Base-by-base conservation (phyloP, 148 eudicot genomes). In the Silene conica region DNA sequence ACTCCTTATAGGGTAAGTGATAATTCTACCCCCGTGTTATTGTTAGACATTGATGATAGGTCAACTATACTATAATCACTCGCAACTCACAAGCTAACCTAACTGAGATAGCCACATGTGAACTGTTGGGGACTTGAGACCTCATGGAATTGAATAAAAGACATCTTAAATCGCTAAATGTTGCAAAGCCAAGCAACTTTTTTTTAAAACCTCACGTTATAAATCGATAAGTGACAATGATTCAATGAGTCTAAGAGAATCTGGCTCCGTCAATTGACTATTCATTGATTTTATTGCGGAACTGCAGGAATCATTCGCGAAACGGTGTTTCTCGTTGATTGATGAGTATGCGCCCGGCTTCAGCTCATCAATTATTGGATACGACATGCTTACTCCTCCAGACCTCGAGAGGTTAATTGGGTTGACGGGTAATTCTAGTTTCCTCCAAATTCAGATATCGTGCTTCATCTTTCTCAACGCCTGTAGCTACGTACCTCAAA, bases 321-420 rank as follows among this genome's bases (percentile, higher is more conserved):
- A 92, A 25, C 81, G 92, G 74, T 95, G 99, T 72, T 92, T 95
- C 74, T 69, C 85, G 68, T 80, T 92, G 84, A 90, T 95, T 70
- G 96, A 96, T 31, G 99, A 96, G 71, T 87, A 96, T 71, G 96
- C 96, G 69, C 97, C 97, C 9, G 97, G 97, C 73, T 96, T 96
- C 88, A 89, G 85, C 63, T 96, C 99, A 65, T 96, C 99, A 54
- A 72, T 96, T 66, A 77, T 96, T 80, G 95, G 89, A 75, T 96
- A 96, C 67, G 99, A 96, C 80, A 96, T 96, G 99, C 87, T 96
- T 82, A 85, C 99, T 82, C 97, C 99, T 41, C 99, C 99, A 28
- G 99, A 96, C 82, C 96, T 96, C 23, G 99, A 96, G 81, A 86
- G 86, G 79, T 87, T 79, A 77, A 76, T 92, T 77, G 96, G 99